Base-by-base conservation (phyloP, 495 filamentous ascomycete genomes). In the Trichoderma virens region DNA sequence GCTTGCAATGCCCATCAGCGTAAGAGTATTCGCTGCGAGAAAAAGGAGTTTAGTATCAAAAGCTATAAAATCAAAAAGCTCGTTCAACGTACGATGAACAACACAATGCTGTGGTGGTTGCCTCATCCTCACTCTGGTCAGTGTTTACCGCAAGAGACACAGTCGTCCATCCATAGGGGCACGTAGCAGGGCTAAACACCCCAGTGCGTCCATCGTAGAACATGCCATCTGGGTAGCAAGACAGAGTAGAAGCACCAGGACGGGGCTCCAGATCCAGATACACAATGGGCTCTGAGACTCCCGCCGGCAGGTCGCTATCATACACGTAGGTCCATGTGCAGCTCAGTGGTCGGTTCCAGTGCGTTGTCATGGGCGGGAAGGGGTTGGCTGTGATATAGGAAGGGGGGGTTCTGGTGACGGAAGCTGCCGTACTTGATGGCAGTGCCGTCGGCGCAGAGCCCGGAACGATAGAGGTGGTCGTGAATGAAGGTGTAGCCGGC, bases 171-270 rank as follows among this genome's bases (percentile, higher is more conserved):
- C 61, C 61, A 41, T 62, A 14, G 61, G 61, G 61, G 25, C 61
- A 62, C 2, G 61, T 62, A 3, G 34, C 61, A 6, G 61, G 61
- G 35, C 61, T 62, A 27, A 62, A 62, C 1, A 41, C 39, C n/a
- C 61, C 61, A 3, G 61, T 62, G 32, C 61, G 61, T 41, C 61
- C 61, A 13, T 45, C 38, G 35, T 18, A 62, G 61, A 62, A 62
- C 61, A 62, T 62, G 61, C 61, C 61, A 28, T 62, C 61, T 5
- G 61, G 61, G 18, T 62, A 62, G 30, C 61, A 62, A 7, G 61
- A 39, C n/a, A 62, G 35, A 7, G 61, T 62, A 1, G 32, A 35
- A 13, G 61, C 61, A 3, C 39, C 61, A 3, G 61, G 25, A 23
- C 25, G n/a, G 18, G 61, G 61, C 18, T 62, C 61, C 18, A 62